Evolutionary conservation across 768 basidiomycete species (phyloP).

Genomic region (Xanthoconium stramineum): DNA sequence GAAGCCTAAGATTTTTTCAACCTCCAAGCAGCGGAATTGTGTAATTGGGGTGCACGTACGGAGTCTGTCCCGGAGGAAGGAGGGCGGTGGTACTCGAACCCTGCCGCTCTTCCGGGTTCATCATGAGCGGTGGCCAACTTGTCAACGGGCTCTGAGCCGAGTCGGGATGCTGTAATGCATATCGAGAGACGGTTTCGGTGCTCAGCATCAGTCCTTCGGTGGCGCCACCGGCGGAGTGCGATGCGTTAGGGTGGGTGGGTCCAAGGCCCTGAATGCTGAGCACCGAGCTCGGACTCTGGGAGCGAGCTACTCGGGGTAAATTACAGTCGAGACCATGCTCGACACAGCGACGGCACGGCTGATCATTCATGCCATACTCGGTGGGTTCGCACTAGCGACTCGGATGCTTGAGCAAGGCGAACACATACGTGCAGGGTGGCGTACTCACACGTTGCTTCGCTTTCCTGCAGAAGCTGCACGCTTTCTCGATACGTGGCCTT

Average conservation of each 20-base stretch:
- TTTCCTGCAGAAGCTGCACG: slow-evolving; percentile 21
- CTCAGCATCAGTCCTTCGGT: slow-evolving; percentile 4
- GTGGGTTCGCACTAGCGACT: slow-evolving; percentile 16
- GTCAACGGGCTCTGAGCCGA: not conserved
- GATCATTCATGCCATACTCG: slow-evolving; percentile 16
- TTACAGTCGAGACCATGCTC: slow-evolving; percentile 9
- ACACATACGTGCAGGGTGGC: not conserved
- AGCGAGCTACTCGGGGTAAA: slow-evolving; percentile 14
- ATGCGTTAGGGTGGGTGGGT: not conserved
- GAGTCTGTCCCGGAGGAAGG: not conserved
- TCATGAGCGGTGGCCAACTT: not conserved
- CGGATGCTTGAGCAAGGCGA: slow-evolving; percentile 1
- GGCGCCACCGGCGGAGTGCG: slow-evolving; percentile 5
- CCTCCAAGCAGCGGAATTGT: not conserved
- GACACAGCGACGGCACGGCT: slow-evolving; percentile 24
- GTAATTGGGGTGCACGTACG: slow-evolving; percentile 11
- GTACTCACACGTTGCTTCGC: slow-evolving; percentile 19
- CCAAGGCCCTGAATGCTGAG: slow-evolving; percentile 8
- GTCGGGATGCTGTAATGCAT: slow-evolving; percentile 7
- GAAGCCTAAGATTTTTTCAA: slow-evolving; percentile 6
- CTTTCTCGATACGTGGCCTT: slow-evolving; percentile 12
- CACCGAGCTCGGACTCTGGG: slow-evolving; percentile 21
- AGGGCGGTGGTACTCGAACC: not conserved
- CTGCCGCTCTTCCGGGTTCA: slow-evolving; percentile 5
- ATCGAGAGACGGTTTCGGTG: not conserved